phyloP scores from a whole-genome alignment of 2,329 filamentous ascomycete genomes.

The Xylariaceae sp. region DNA sequence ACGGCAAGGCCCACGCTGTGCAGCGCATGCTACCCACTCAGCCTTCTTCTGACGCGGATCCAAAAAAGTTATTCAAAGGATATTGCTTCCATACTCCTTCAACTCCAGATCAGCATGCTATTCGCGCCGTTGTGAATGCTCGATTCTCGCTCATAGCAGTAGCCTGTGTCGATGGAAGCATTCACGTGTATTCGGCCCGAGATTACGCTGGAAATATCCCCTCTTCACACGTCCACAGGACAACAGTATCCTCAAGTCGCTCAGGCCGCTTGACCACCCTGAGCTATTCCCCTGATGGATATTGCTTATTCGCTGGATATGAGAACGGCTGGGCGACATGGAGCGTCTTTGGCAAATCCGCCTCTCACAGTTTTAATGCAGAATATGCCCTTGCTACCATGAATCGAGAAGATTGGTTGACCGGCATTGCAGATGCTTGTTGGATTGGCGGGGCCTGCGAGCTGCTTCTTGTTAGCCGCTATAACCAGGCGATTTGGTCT shows the following conservation, averaged over 20 bases:
- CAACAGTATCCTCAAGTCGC: constrained; percentile 62
- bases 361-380: constrained; percentile 75
- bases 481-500: constrained; percentile 76
- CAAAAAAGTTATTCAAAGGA: constrained; percentile 74
- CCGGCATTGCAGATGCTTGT: constrained; percentile 68
- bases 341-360: constrained; percentile 93
- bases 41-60: constrained; percentile 43
- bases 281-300: constrained; percentile 89
- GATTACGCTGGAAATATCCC: constrained; percentile 94
- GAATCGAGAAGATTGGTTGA: constrained; percentile 81
- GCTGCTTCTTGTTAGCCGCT: constrained; percentile 66
- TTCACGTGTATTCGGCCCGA: constrained; percentile 86
- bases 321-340: constrained; percentile 91
- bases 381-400: constrained; percentile 59
- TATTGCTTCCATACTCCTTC: constrained; percentile 83
- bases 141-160: constrained; percentile 90
- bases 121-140: constrained; percentile 82
- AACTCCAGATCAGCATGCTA: constrained; percentile 55
- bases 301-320: constrained; percentile 91
- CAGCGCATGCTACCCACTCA: constrained; percentile 57
- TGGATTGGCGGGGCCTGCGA: constrained; percentile 90
- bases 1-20: constrained; percentile 85
- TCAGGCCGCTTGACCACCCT: constrained; percentile 72
- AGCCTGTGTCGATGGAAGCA: constrained; percentile 71
- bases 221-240: constrained; percentile 70